A percentile compares a stretch with the other conserved stretches of the same genome.
phyloP scores from a whole-genome alignment of 2,329 filamentous ascomycete species.

The Parastagonospora avenae region DNA sequence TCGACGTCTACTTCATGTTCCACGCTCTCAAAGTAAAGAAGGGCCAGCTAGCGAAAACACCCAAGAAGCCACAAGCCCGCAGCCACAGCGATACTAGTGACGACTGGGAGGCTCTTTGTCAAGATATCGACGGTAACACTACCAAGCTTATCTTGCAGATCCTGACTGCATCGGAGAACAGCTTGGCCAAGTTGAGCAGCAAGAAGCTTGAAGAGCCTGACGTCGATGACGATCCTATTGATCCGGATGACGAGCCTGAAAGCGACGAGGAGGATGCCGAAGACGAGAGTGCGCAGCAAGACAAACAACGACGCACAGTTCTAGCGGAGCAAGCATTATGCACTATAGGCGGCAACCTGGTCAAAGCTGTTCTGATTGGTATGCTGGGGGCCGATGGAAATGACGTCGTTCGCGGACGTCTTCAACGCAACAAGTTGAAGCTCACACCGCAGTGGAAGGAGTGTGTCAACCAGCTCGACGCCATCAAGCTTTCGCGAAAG shows the following conservation, averaged over 20 bases:
- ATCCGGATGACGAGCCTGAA: conserved; percentile 67
- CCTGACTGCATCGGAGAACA: conserved; percentile 76
- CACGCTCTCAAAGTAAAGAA: conserved; percentile 67
- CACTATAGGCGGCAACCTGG: conserved; percentile 81
- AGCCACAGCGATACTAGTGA: conserved; percentile 46
- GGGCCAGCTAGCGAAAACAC: conserved; percentile 29
- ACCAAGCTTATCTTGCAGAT: conserved; percentile 73
- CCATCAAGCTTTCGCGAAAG: conserved; percentile 52
- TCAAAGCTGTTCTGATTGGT: conserved; percentile 76
- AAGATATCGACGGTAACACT: conserved; percentile 68
- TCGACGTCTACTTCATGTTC: conserved; percentile 84
- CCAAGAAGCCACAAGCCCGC: conserved; percentile 36
- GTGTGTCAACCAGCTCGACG: conserved; percentile 78
- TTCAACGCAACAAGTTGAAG: conserved; percentile 78
- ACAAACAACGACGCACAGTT: conserved; percentile 67
- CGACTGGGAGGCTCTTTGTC: conserved; percentile 64
- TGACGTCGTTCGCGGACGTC: conserved; percentile 66
- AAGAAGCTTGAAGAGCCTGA: conserved; percentile 50
- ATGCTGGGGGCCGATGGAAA: conserved; percentile 66
- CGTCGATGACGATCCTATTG: conserved; percentile 75
- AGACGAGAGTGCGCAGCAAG: conserved; percentile 49
- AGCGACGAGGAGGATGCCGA: conserved; percentile 62
- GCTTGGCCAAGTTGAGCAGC: conserved; percentile 52
- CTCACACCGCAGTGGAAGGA: conserved; percentile 87
- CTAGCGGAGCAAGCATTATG: conserved; percentile 85